Base-by-base conservation (phyloP, 1,284 basidiomycete genomes). In the Singerocomus rubriflavus region DNA sequence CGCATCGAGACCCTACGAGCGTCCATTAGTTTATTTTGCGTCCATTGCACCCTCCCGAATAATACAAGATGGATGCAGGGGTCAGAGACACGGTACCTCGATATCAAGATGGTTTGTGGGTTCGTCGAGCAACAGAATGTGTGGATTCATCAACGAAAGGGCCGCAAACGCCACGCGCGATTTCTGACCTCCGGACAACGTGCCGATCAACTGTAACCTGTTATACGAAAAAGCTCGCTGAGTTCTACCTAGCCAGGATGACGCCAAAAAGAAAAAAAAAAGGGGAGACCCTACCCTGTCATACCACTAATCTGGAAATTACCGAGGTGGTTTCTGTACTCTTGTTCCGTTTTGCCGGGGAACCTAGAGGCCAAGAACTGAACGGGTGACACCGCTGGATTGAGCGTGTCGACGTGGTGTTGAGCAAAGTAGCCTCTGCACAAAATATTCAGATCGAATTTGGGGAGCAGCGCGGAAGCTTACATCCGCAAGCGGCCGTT, bases 31-130 rank as follows among this genome's bases (percentile, higher is more conserved):
- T 6, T 10, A 6, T 12, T 30, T 45, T 13, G 21, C n/a, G 29
- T 0, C 14, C n/a, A 26, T 31, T 7, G 8, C 17, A 3, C 8
- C 16, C 8, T n/a, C 11, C 33, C 31, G 26, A 27, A 27, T 9
- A 16, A 26, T 17, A 12, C 21, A 14, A 41, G 21, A 34, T 21
- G 2, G 12, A 29, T 1, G 9, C 6, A 41, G 27, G 17, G 10
- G 6, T 30, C 11, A 26, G 42, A 39, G 30, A 41, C 70, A 21
- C 21, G 21, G 52, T 58, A 84, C 84, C 77, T 93, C 90, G 57
- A 94, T 93, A 86, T 98, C 94, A 69, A 98, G 75, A 73, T 98
- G 96, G 78, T 98, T 98, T 61, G 95, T 97, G 54, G 96, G 96
- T 84, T 96, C 93, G 70, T 98, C 94, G 47, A 98, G 78, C 46